Base-by-base conservation (phyloP, 2,329 filamentous ascomycete genomes). In the Stachybotrys chlorohalonatus region DNA sequence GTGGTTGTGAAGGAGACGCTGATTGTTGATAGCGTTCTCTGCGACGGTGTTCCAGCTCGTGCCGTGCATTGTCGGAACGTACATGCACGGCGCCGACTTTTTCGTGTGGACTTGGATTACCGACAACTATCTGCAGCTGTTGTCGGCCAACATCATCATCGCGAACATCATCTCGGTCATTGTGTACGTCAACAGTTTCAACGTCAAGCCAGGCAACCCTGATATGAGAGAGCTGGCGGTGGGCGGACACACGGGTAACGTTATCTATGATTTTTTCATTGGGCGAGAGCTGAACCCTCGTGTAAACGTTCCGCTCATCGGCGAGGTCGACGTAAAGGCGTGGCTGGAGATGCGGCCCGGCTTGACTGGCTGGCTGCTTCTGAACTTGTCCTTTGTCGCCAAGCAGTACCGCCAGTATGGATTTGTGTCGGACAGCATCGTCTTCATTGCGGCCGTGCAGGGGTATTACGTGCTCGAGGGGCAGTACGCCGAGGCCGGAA, bases 221-320 rank as follows among this genome's bases (percentile, higher is more conserved):
- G 78, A 86, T 24, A 70, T 82, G 56, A 87, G 91, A 47, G 85
- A 94, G 66, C 77, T 96, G 4, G 91, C 91, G 0, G 80, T 80
- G 6, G 90, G 90, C 31, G 91, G 90, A 8, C 82, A 87, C 62
- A 85, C 83, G 1, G 91, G 90, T 52, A 95, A 90, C 68, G 74
- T 89, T 57, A 75, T 96, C 36, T 96, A 96, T 70, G 92, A 96
- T 71, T 96, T 90, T 81, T 96, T 90, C 71, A 96, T 96, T 59
- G 92, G 92, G n/a, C 88, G 92, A 17, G 92, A 96, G 68, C 84
- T 96, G 54, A 96, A 96, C 72, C 92, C 92, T 3, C 89, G 91
- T 49, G 69, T 94, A 55, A 83, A 78, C 0, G 72, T 95, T 15
- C 90, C 90, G 0, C 68, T 94, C 47, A 77, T 95, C 57, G 89